Evolutionary conservation across 2,329 filamentous ascomycete species (phyloP), one percentile per base, ranked within the genome.

Genomic region (Atkinsonella hypoxylon): DNA sequence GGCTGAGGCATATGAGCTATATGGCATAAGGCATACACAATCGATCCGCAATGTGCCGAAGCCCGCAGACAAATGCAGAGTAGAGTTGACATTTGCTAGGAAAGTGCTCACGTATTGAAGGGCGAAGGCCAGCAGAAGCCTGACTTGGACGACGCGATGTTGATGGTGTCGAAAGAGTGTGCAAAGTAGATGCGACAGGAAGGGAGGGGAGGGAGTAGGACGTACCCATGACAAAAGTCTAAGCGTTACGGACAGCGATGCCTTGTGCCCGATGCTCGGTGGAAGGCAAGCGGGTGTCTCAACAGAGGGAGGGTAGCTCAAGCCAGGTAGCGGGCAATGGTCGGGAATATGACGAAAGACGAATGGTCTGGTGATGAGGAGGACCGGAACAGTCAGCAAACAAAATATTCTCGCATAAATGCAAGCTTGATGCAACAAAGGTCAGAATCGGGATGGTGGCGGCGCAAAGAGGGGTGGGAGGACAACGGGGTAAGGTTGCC

Each of bases 371-470:
- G 54, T 53, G 51, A 56, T 56, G 52, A 57, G 57, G 54, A 62
- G 61, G 61, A 61, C 57, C 51, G 58, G 61, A 44, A 45, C 45
- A 48, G 60, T 64, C 59, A 62, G 59, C 56, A 55, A 58, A 61
- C 54, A 57, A 58, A 60, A 56, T 56, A 58, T 55, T 62, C 55
- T 64, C 61, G 62, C 62, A 61, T 64, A 58, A 58, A 62, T 55
- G 59, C 59, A 62, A 62, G 59, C 53, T 56, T 53, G 56, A 58
- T 62, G 59, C 60, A 64, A 58, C 59, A 49, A 48, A 61, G 47
- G 57, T 60, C 56, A 56, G 58, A 57, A 57, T 57, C 48, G 51
- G 55, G 52, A 55, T 53, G 54, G 54, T 53, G 53, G 56, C 49
- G 56, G 49, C 49, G 55, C 53, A 51, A 49, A 47, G 50, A 53